Evolutionary conservation across 1,284 basidiomycete species (phyloP).

Genomic region (Coriolopsis trogii): DNA sequence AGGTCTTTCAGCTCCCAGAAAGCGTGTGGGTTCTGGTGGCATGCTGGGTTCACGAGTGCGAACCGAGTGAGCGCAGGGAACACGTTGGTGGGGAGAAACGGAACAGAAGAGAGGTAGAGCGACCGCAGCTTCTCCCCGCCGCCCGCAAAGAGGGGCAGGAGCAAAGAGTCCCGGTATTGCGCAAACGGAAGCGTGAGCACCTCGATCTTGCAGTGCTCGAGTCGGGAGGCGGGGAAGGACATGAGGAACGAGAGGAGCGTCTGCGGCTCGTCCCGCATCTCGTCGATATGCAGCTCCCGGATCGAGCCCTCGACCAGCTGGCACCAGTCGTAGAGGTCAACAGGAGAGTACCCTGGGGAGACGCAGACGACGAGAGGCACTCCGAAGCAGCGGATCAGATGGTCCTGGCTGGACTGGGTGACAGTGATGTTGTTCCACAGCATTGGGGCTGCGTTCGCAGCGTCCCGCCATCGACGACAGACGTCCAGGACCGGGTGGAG

Average conservation of each 20-base stretch:
- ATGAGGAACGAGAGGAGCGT: background rate
- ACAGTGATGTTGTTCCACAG: background rate
- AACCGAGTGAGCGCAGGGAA: constrained; percentile 1
- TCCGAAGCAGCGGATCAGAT: background rate
- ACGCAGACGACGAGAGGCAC: background rate
- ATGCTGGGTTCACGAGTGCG: background rate
- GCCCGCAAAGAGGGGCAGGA: background rate
- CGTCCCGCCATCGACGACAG: background rate
- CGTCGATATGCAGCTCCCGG: background rate
- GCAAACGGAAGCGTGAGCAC: background rate
- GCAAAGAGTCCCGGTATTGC: too few relatives aligned
- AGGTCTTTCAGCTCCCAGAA: background rate
- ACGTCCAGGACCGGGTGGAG: background rate
- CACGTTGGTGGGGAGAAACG: background rate
- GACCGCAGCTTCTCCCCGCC: background rate
- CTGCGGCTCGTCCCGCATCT: background rate
- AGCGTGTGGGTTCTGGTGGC: background rate
- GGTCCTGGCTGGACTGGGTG: background rate
- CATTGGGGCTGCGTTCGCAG: background rate
- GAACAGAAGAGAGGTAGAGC: background rate
- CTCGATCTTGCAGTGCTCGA: background rate
- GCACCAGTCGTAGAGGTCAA: background rate
- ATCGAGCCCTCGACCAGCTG: background rate
- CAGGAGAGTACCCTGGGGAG: too few relatives aligned
- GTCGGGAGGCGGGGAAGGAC: background rate